Conservation (phyloP, 306 rosid species). For the Canavalia gladiata region DNA sequence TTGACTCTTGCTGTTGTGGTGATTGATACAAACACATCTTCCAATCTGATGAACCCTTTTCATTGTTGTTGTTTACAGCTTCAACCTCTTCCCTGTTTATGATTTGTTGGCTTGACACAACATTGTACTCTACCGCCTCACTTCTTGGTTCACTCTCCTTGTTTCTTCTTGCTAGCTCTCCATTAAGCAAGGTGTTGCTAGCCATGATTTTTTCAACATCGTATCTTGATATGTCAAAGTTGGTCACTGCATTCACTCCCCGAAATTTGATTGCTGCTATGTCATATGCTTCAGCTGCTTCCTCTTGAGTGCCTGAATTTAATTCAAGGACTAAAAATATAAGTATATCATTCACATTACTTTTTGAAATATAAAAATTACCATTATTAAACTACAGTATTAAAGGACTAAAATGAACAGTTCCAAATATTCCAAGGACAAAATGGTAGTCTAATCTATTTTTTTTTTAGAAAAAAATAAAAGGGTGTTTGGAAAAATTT, state of each 20-base stretch:
- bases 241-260: slow-evolving; percentile 83
- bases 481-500: neutral
- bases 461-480: no score
- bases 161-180: slow-evolving; percentile 72
- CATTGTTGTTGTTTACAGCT: slow-evolving; percentile 34
- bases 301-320: slow-evolving; percentile 90
- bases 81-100: slow-evolving; percentile 40
- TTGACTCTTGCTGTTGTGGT: slow-evolving; percentile 53
- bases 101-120: slow-evolving; percentile 44
- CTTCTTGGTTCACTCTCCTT: slow-evolving; percentile 54
- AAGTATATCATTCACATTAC: no score
- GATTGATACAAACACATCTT: slow-evolving; percentile 60
- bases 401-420: no score
- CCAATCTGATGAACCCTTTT: slow-evolving; percentile 59
- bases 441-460: no score
- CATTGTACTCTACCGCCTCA: slow-evolving; percentile 51
- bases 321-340: neutral
- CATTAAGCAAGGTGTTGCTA: slow-evolving; percentile 75
- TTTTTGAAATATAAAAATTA: no score
- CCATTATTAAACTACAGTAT: no score
- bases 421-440: no score
- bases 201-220: slow-evolving; percentile 89
- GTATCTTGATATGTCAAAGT: slow-evolving; percentile 80
- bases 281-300: slow-evolving; percentile 98
- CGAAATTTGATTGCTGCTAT: slow-evolving; percentile 93